Evolutionary conservation across 208 protist genomes (phyloP), one percentile per base, ranked within the genome.

Genomic region (Trypanosoma vivax): DNA sequence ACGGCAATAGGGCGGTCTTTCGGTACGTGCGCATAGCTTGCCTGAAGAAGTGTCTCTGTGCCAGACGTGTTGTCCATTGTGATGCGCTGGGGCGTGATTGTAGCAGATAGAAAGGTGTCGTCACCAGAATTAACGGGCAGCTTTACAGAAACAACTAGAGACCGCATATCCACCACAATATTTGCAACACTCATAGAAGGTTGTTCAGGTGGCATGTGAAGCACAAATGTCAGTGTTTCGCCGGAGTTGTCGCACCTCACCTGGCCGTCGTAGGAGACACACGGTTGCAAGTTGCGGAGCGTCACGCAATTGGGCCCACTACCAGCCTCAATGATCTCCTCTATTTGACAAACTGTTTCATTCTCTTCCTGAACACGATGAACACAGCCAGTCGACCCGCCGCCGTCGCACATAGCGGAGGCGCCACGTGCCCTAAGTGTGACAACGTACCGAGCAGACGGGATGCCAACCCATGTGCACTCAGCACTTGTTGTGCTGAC

Each of bases 11-110:
- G 55, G 5, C 46, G 55, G 2, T 37, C 25, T 31, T 34, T 30
- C 9, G 23, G n/a, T 16, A 61, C 55, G 6, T 61, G 9, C 19
- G 19, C 14, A 19, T 61, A 61, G 35, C 55, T 61, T 10, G 1
- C 25, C 3, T 51, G 33, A 24, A 46, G 13, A 3, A 3, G 18
- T 2, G 11, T 33, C 21, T 23, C 21, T 0, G 28, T 14, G n/a
- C 31, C 34, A 34, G 40, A 21, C 16, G 19, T 5, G 35, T 61
- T 61, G 37, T 51, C 28, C 2, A 61, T 19, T 1, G 16, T 13
- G 0, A 30, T 18, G 0, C 25, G 10, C n/a, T 47, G n/a, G 3
- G 55, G 45, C 6, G 37, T 19, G n/a, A 61, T 43, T 7, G 13
- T 21, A 21, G 49, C 35, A 21, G 55, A 53, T 5, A 37, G 30